A percentile compares a stretch with the other conserved stretches of the same genome.
These are phyloP conservation scores for Opeltia flavorubescens DNA, from an alignment of 495 filamentous ascomycete genomes.

Conservation along the genomic window DNA sequence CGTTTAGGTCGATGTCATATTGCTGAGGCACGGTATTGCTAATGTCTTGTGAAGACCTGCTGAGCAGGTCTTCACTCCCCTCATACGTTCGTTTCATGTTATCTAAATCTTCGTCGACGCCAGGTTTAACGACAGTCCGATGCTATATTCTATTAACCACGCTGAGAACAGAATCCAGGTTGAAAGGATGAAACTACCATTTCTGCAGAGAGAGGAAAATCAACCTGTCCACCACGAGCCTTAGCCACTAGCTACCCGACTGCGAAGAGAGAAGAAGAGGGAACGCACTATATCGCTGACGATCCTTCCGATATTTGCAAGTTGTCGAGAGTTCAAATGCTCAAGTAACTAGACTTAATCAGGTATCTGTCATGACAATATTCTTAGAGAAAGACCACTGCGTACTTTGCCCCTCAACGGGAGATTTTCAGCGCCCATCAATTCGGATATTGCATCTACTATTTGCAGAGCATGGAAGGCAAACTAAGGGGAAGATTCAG, in stretches of 20 bases:
- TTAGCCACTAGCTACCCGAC: background rate
- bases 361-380: background rate
- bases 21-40: conserved; percentile 45
- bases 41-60: conserved; percentile 47
- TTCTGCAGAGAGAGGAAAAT: conserved; percentile 3
- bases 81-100: conserved; percentile 62
- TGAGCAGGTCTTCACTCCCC: conserved; percentile 60
- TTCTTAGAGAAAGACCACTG: background rate
- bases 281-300: conserved; percentile 12
- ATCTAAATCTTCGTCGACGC: conserved; percentile 66
- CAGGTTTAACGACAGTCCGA: conserved; percentile 56
- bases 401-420: conserved; percentile 44
- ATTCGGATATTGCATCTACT: conserved; percentile 45
- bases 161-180: background rate
- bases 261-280: background rate
- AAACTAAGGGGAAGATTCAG: conserved; percentile 35
- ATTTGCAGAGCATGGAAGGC: conserved; percentile 55
- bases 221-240: background rate
- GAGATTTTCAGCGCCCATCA: conserved; percentile 40
- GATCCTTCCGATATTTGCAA: conserved; percentile 11
- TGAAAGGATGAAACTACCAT: background rate
- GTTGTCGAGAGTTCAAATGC: conserved; percentile 23
- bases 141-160: conserved; percentile 17
- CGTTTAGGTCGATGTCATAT: conserved; percentile 51
- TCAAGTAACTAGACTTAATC: conserved; percentile 22